Evolutionary conservation across 2,329 filamentous ascomycete genomes (phyloP).

Genomic region (Colletotrichum cuscutae): DNA sequence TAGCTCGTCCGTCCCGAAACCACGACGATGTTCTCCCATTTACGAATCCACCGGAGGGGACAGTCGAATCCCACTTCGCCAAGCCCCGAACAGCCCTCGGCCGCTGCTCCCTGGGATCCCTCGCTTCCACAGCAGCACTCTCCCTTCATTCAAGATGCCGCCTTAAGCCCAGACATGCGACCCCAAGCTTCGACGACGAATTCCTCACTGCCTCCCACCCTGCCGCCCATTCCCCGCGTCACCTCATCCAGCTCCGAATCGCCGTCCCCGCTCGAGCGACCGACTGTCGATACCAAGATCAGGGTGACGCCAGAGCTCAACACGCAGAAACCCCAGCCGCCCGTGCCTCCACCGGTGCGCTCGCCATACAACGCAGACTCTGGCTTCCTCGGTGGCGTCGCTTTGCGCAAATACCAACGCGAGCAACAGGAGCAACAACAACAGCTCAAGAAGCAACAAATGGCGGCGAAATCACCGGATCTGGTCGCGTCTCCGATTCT

Average conservation of each 20-base stretch:
- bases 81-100: slow-evolving; percentile 58
- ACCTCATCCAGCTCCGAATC: slow-evolving; percentile 51
- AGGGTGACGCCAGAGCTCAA: slow-evolving; percentile 25
- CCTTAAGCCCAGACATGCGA: slow-evolving; percentile 47
- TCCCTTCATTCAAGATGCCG: slow-evolving; percentile 52
- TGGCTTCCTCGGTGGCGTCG: slow-evolving; percentile 66
- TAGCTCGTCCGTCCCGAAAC: not conserved
- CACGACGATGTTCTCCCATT: slow-evolving; percentile 59
- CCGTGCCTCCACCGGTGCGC: slow-evolving; percentile 42
- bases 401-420: slow-evolving; percentile 61
- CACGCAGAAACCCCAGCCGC: slow-evolving; percentile 37
- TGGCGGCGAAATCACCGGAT: slow-evolving; percentile 26
- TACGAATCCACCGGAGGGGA: slow-evolving; percentile 68
- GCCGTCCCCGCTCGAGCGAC: slow-evolving; percentile 23
- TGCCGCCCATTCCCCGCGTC: slow-evolving; percentile 63
- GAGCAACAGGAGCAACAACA: slow-evolving; percentile 44
- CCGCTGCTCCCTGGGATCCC: slow-evolving; percentile 43
- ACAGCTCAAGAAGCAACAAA: slow-evolving; percentile 29
- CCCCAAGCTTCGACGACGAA: slow-evolving; percentile 46
- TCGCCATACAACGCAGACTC: slow-evolving; percentile 50
- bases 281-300: slow-evolving; percentile 33
- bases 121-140: slow-evolving; percentile 51
- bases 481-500: not conserved
- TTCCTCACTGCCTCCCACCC: slow-evolving; percentile 55
- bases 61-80: slow-evolving; percentile 67